phyloP scores from a whole-genome alignment of 73 alveolate species.

The Paramecium caudatum region DNA sequence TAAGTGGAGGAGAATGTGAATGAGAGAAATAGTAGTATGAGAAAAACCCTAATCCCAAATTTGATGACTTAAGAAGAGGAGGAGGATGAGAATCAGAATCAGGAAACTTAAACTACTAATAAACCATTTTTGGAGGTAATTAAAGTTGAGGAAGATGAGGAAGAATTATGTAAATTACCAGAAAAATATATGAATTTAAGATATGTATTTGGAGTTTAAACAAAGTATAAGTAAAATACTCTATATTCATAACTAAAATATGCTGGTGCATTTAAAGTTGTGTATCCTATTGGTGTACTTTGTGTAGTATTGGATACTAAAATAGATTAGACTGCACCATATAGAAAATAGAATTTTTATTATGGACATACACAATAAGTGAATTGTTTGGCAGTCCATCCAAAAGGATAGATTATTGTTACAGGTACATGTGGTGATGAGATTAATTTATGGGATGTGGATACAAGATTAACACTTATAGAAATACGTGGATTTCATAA shows the following conservation, averaged over 20 bases:
- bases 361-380: constrained; percentile 93
- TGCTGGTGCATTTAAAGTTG: neutral
- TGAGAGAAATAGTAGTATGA: constrained; percentile 27
- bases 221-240: constrained; percentile 2
- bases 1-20: constrained; percentile 65
- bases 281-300: neutral
- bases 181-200: constrained; percentile 88
- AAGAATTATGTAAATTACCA: constrained; percentile 80
- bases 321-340: constrained; percentile 39
- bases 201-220: constrained; percentile 89
- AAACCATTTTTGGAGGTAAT: constrained; percentile 11
- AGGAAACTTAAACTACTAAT: constrained; percentile 36
- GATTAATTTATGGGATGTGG: constrained; percentile 94
- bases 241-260: constrained; percentile 19
- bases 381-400: constrained; percentile 94
- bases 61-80: constrained; percentile 35
- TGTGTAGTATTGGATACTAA: constrained; percentile 31
- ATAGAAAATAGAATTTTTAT: constrained; percentile 89
- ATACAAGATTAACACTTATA: constrained; percentile 77
- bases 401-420: constrained; percentile 91
- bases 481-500: constrained; percentile 81
- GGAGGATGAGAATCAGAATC: neutral
- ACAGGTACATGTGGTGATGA: constrained; percentile 94
- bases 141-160: constrained; percentile 57
- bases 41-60: constrained; percentile 26